phyloP scores from a whole-genome alignment of 371 early-diverging fungal species.

The Lichtheimia corymbifera region DNA sequence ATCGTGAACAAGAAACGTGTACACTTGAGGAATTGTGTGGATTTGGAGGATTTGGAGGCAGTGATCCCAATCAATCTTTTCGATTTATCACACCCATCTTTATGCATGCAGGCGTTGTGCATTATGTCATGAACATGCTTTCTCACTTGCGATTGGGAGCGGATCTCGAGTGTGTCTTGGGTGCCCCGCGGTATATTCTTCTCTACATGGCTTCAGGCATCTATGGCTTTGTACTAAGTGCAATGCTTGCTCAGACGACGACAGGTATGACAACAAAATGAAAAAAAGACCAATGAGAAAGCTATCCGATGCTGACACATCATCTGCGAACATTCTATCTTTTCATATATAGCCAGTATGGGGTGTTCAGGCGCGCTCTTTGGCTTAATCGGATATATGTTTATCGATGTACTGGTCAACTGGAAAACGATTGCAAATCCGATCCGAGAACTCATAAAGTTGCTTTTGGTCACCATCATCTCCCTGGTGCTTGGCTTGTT shows the following conservation, averaged over 20 bases:
- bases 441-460: constrained; percentile 66
- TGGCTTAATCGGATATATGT: constrained; percentile 78
- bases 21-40: constrained; percentile 58
- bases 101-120: constrained; percentile 85
- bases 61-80: constrained; percentile 71
- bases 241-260: constrained; percentile 56
- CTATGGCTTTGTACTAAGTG: constrained; percentile 82
- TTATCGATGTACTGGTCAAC: constrained; percentile 80
- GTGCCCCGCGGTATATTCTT: constrained; percentile 68
- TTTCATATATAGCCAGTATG: constrained; percentile 56
- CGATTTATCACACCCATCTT: constrained; percentile 86
- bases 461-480: constrained; percentile 62
- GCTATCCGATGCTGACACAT: too few species aligned
- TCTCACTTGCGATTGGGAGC: constrained; percentile 73
- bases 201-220: constrained; percentile 81
- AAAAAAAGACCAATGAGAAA: too few species aligned
- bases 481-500: constrained; percentile 71
- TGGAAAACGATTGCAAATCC: constrained; percentile 75
- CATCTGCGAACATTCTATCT: background rate
- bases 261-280: constrained; percentile 39
- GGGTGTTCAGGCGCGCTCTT: constrained; percentile 87
- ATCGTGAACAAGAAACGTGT: constrained; percentile 34
- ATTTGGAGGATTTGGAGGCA: constrained; percentile 44
- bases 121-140: constrained; percentile 75
- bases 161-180: constrained; percentile 76